Base-by-base conservation (phyloP, 1,139 yeast genomes). In the Protomyces macrosporus region DNA sequence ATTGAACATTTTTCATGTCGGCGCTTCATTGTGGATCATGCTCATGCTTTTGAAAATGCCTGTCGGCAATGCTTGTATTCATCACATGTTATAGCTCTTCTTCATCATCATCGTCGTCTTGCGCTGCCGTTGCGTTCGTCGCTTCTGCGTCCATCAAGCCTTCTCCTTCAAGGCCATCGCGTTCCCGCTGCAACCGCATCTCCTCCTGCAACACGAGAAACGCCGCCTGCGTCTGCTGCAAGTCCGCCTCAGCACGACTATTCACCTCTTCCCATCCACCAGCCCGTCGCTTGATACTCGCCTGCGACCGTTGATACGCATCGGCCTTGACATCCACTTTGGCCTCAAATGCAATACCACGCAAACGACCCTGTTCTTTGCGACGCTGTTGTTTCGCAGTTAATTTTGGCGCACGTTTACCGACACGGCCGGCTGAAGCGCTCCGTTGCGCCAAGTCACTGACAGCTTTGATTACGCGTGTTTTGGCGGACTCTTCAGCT, bases 271-370 rank as follows among this genome's bases (percentile, higher is more conserved):
- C 55, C 62, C 62, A 58, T 42, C 53, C 62, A 30, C 45, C 6
- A 51, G 62, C 62, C 12, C 62, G 51, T 7, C 14, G 23, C 45
- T 58, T 58, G 53, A 58, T 55, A 16, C 53, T 51, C 45, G 32
- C 42, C 54, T 58, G 62, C 23, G 62, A 58, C 52, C 52, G 51
- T n/a, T 58, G 50, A 48, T 55, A 51, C 56, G 53, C 62, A 34
- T n/a, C 37, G 23, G 62, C 62, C 45, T 58, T 58, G 30, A 39
- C 42, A 48, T 52, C 62, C 32, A 58, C 45, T 34, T 58, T 58
- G 35, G 53, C 62, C 36, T 55, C 45, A 16, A 58, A 58, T 7
- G 62, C 62, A 45, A 55, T 36, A 5, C 56, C 62, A 33, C 30
- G 12, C 45, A 51, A 56, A 36, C 53, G 35, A 53, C 39, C 42